Conservation (phyloP, 768 basidiomycete genomes). For the Pleurotus eryngii region DNA sequence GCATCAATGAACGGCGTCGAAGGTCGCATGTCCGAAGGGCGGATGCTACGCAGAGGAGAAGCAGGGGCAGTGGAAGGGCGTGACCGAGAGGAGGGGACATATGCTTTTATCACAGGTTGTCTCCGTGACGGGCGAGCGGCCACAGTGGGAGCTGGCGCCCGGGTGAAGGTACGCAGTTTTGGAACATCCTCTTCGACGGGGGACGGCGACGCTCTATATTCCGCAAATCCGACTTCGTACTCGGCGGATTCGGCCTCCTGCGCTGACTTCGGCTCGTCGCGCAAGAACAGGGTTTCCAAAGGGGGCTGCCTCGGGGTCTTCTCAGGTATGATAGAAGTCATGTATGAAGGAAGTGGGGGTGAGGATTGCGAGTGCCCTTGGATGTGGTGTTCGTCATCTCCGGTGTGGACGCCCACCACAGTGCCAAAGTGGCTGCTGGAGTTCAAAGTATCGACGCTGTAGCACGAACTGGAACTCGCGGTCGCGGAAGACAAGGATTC, state of each 20-base stretch:
- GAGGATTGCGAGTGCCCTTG: not conserved
- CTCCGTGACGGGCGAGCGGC: not conserved
- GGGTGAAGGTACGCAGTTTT: not conserved
- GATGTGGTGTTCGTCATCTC: not conserved
- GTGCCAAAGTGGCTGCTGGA: not conserved
- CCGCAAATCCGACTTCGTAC: conserved; percentile 5
- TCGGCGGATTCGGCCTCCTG: not conserved
- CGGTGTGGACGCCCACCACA: not conserved
- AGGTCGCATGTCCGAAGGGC: not conserved
- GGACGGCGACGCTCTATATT: not conserved
- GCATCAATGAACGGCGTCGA: conserved; percentile 2
- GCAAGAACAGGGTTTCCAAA: not conserved
- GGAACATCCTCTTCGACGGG: not conserved
- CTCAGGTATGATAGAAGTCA: not conserved
- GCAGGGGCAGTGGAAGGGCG: conserved; percentile 4
- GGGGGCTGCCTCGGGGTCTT: not conserved
- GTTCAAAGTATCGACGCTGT: not conserved
- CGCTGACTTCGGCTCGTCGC: not conserved
- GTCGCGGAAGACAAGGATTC: conserved; percentile 4
- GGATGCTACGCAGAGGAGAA: not conserved
- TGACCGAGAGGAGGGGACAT: not conserved
- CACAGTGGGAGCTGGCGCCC: not conserved
- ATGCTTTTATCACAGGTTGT: not conserved
- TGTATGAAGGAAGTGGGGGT: not conserved
- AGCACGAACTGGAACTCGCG: conserved; percentile 3